Evolutionary conservation across 345 rosid species (phyloP).

Genomic region (Citropsis articulata): DNA sequence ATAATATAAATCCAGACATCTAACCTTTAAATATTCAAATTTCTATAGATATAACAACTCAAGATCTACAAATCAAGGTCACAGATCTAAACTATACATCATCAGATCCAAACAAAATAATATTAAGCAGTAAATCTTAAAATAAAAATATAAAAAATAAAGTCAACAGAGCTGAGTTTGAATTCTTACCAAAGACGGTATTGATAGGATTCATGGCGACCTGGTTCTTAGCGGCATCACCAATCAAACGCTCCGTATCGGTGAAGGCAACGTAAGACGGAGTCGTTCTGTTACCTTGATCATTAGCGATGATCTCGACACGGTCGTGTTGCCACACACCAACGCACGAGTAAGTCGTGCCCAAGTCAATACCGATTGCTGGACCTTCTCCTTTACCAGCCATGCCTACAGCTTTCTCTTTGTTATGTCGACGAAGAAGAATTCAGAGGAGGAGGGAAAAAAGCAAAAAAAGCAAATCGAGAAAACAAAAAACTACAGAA

Average conservation of each 20-base stretch:
- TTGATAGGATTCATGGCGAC: slow-evolving; percentile 75
- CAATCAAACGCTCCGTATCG: slow-evolving; percentile 67
- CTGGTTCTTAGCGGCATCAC: slow-evolving; percentile 82
- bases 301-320: slow-evolving; percentile 76
- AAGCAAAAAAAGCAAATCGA: not conserved
- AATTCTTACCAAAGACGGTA: slow-evolving; percentile 64
- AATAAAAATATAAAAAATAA: not conserved
- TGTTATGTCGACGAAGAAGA: slow-evolving; percentile 12
- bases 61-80: not conserved
- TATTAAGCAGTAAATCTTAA: not conserved
- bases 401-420: slow-evolving; percentile 21
- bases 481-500: not conserved
- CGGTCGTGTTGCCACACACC: slow-evolving; percentile 85
- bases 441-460: not conserved
- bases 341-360: slow-evolving; percentile 71
- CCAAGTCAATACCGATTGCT: slow-evolving; percentile 74
- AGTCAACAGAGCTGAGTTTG: not conserved
- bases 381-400: slow-evolving; percentile 82
- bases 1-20: not conserved
- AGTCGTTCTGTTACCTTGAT: slow-evolving; percentile 71
- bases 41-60: no score
- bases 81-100: not conserved
- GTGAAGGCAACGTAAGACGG: slow-evolving; percentile 70
- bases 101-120: slow-evolving; percentile 18
- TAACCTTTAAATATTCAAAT: no score